Evolutionary conservation across 208 protist species (phyloP).

Genomic region (Leishmania amazonensis): DNA sequence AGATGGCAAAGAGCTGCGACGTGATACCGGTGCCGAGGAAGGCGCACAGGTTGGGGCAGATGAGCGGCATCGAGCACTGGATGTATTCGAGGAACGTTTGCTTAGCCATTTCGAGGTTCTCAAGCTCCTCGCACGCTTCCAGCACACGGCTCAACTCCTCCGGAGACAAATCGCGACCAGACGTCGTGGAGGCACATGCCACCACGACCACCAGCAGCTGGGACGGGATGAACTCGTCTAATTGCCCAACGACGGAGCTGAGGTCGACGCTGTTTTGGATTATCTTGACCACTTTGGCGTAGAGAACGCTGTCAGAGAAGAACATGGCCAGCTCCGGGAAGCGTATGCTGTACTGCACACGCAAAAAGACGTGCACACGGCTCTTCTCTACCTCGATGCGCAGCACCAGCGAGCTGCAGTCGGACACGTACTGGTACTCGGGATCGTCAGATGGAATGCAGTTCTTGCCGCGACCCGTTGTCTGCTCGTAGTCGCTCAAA

Average conservation of each 20-base stretch:
- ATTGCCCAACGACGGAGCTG: constrained; percentile 54
- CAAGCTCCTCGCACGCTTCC: constrained; percentile 90
- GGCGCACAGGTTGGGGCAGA: constrained; percentile 92
- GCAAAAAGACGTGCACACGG: constrained; percentile 84
- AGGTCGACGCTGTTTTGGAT: constrained; percentile 88
- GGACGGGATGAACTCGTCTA: constrained; percentile 84
- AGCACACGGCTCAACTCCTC: constrained; percentile 69
- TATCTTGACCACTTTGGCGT: constrained; percentile 82
- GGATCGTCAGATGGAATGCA: constrained; percentile 81
- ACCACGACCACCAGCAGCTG: constrained; percentile 88
- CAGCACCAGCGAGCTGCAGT: constrained; percentile 85
- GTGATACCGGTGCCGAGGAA: constrained; percentile 92
- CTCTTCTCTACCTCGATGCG: constrained; percentile 91
- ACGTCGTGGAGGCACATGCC: constrained; percentile 87
- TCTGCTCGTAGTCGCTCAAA: constrained; percentile 77
- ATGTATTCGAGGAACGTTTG: constrained; percentile 94
- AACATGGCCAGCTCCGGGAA: constrained; percentile 93
- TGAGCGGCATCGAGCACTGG: constrained; percentile 89
- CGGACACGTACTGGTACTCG: constrained; percentile 91
- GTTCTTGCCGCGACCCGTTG: constrained; percentile 60
- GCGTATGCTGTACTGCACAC: constrained; percentile 83
- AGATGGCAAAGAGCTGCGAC: constrained; percentile 90
- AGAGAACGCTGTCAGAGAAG: constrained; percentile 84
- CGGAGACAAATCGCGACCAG: constrained; percentile 56
- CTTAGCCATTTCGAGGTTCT: constrained; percentile 91